phyloP scores from a whole-genome alignment of 495 filamentous ascomycete species.

The Friedmanniomyces endolithicus region DNA sequence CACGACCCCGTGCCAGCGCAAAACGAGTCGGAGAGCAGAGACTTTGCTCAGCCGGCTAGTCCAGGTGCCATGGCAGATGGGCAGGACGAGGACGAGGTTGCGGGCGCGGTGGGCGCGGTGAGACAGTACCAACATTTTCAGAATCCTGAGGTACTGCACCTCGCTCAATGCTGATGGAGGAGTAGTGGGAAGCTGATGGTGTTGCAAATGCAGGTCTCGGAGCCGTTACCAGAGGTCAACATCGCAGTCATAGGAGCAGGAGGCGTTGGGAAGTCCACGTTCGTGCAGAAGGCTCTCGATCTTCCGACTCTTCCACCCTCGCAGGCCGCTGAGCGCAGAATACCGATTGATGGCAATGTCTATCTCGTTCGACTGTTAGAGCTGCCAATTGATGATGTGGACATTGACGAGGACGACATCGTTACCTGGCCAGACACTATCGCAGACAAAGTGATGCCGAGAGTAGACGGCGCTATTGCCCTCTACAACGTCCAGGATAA shows the following conservation, averaged over 20 bases:
- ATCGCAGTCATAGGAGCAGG: constrained; percentile 74
- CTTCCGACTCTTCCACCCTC: constrained; percentile 44
- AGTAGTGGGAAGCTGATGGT: not conserved
- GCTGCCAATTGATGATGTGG: constrained; percentile 53
- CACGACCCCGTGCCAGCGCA: not conserved
- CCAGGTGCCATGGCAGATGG: constrained; percentile 7
- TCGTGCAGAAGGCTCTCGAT: constrained; percentile 69
- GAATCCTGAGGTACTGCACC: constrained; percentile 17
- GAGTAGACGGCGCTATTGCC: constrained; percentile 70
- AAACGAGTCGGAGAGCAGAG: not conserved
- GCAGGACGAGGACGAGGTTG: constrained; percentile 19
- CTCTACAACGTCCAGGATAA: constrained; percentile 75
- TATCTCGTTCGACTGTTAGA: constrained; percentile 77
- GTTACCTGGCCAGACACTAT: constrained; percentile 71
- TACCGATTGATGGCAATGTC: constrained; percentile 61
- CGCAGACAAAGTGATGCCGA: constrained; percentile 50
- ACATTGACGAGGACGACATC: constrained; percentile 47
- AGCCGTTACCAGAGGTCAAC: constrained; percentile 52
- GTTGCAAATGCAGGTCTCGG: constrained; percentile 9
- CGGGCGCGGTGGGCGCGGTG: constrained; percentile 17
- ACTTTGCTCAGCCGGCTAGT: not conserved
- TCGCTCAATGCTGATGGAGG: not conserved
- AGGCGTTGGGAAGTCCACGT: constrained; percentile 79
- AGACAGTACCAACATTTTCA: constrained; percentile 19
- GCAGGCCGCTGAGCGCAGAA: constrained; percentile 46